Evolutionary conservation across 1,284 basidiomycete species (phyloP).

Genomic region (Ganoderma multipileum): DNA sequence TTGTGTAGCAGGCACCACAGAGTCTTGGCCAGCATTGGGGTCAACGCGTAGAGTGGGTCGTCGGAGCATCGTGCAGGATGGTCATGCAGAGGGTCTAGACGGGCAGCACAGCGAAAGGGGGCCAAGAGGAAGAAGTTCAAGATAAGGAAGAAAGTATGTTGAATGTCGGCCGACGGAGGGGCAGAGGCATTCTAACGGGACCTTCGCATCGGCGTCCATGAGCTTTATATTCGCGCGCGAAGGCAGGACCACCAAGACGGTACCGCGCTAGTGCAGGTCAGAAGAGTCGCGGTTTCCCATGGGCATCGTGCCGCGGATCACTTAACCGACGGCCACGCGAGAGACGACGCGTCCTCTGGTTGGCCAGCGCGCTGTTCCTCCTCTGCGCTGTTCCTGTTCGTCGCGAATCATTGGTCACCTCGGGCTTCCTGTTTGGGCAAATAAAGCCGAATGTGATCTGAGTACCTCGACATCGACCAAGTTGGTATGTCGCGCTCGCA

Average conservation of each 20-base stretch:
- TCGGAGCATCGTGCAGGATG: conserved; percentile 25
- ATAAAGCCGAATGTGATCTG: not conserved
- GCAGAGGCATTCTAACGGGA: conserved; percentile 28
- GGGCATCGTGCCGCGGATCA: conserved; percentile 24
- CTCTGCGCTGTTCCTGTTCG: not conserved
- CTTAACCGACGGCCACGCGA: conserved; percentile 13
- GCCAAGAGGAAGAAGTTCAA: conserved; percentile 16
- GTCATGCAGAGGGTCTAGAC: conserved; percentile 21
- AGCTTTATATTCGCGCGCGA: conserved; percentile 30
- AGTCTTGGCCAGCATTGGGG: conserved; percentile 18
- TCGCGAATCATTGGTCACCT: conserved; percentile 8
- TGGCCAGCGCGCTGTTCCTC: conserved; percentile 6
- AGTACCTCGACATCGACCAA: not conserved
- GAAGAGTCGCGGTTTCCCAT: conserved; percentile 21
- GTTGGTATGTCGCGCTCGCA: not conserved
- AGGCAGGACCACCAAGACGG: conserved; percentile 26
- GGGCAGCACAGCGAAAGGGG: conserved; percentile 19
- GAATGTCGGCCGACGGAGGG: conserved; percentile 24
- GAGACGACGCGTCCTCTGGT: conserved; percentile 17
- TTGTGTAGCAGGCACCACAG: not conserved
- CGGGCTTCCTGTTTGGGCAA: not conserved
- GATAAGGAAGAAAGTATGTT: conserved; percentile 19
- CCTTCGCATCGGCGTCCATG: conserved; percentile 25
- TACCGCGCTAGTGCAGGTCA: conserved; percentile 28
- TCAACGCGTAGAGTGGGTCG: conserved; percentile 30